Base-by-base conservation (phyloP, 306 rosid species). In the Dicorynia guianensis region DNA sequence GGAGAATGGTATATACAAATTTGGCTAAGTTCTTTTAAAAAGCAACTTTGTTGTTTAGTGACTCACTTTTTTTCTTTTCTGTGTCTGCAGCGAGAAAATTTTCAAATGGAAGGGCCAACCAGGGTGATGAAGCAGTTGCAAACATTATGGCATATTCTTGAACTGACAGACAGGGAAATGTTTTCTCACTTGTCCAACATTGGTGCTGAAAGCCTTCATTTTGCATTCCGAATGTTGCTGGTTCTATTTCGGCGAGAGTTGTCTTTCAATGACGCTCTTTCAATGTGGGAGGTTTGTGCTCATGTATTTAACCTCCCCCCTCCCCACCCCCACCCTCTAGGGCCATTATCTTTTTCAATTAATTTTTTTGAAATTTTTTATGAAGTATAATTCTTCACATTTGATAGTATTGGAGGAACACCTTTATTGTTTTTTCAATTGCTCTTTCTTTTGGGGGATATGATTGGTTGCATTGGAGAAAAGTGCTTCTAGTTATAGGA, bases 121-220 rank as follows among this genome's bases (percentile, higher is more conserved):
- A 90, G 96, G 79, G 98, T 93, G 87, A 84, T 93, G 94, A 91
- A 88, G 87, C 98, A 91, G 72, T 83, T 93, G 85, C 90, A 47
- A 79, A 87, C 83, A 76, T 80, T 93, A 75, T 93, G 96, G 97
- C 82, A 82, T 87, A 85, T 91, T 78, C 85, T 93, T 76, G 98
- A 93, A 79, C 77, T 91, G 72, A 84, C 88, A 56, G 94, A 93
- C 83, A 85, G 78, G 74, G 97, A 93, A 83, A 85, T 89, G 75
- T 91, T 88, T 83, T 60, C 84, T 20, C 98, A 93, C 82, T 86
- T 93, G 57, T 84, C 97, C 36, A 86, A 87, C 61, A 89, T 93
- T 77, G 98, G 97, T 76, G 98, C 98, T 20, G 97, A 93, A 78
- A 93, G 97, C 85, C 94, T 93, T 59, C 98, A 93, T 87, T 93